phyloP scores from a whole-genome alignment of 306 rosid species.

The Malus asiatica region DNA sequence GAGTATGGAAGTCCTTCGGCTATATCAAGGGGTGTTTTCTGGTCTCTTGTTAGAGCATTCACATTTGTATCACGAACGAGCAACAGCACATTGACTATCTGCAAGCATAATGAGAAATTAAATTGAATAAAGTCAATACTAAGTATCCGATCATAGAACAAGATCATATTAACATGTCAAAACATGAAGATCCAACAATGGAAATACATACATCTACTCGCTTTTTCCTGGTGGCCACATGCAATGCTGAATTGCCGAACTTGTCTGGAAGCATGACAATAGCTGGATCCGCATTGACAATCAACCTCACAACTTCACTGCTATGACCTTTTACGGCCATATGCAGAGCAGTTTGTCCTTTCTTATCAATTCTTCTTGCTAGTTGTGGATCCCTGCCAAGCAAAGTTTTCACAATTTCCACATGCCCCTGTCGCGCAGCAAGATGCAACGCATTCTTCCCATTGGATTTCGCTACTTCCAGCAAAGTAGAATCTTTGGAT shows the following conservation, averaged over 20 bases:
- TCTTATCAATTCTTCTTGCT: constrained; percentile 74
- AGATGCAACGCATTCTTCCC: constrained; percentile 87
- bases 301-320: constrained; percentile 61
- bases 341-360: constrained; percentile 81
- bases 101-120: constrained; percentile 29
- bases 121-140: not conserved
- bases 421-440: constrained; percentile 83
- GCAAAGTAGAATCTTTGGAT: constrained; percentile 41
- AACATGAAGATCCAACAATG: not conserved
- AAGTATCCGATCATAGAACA: not conserved
- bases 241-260: constrained; percentile 78
- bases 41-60: constrained; percentile 70
- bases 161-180: not conserved
- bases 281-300: constrained; percentile 54
- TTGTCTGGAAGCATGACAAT: constrained; percentile 72
- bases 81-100: constrained; percentile 73
- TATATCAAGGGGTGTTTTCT: constrained; percentile 75
- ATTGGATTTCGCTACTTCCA: constrained; percentile 62
- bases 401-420: constrained; percentile 42
- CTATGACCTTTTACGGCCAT: constrained; percentile 87
- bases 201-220: constrained; percentile 54
- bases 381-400: constrained; percentile 58
- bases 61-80: constrained; percentile 56
- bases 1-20: constrained; percentile 71
- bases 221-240: constrained; percentile 89